These are phyloP conservation scores for Ochromonas danica DNA, from an alignment of 108 stramenopile species.

Conservation along the genomic window DNA sequence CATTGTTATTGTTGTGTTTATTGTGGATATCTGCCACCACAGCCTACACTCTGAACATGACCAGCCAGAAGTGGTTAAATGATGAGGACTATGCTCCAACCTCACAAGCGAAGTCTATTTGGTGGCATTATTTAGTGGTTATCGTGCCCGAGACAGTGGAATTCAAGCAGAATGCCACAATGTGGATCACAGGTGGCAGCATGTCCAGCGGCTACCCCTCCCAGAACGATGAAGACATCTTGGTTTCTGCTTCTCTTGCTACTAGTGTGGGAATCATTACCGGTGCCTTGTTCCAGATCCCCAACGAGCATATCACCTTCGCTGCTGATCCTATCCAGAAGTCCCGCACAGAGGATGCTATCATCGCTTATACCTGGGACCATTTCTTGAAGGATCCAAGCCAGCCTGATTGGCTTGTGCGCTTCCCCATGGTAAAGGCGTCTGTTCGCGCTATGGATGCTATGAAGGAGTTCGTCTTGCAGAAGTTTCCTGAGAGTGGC, in stretches of 20 bases:
- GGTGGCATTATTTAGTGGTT: slow-evolving; percentile 44
- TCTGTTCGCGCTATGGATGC: slow-evolving; percentile 46
- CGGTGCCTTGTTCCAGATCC: slow-evolving; percentile 46
- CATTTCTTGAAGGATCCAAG: slow-evolving; percentile 34
- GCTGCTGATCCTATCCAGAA: slow-evolving; percentile 40
- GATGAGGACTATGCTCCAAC: slow-evolving; percentile 4
- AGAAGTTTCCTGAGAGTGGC: not conserved
- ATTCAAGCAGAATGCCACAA: slow-evolving; percentile 25
- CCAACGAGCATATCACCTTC: slow-evolving; percentile 47
- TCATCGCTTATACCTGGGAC: slow-evolving; percentile 47
- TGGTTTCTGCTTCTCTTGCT: slow-evolving; percentile 30
- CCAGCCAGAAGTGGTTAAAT: slow-evolving; percentile 40
- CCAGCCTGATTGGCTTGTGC: slow-evolving; percentile 42
- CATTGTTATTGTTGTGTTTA: not conserved
- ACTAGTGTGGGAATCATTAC: slow-evolving; percentile 35
- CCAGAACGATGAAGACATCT: slow-evolving; percentile 38
- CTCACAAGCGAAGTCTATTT: slow-evolving; percentile 24
- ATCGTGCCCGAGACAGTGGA: slow-evolving; percentile 43
- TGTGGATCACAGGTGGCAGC: slow-evolving; percentile 43
- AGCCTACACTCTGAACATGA: slow-evolving; percentile 44
- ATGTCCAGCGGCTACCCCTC: slow-evolving; percentile 25
- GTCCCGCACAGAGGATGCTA: slow-evolving; percentile 44
- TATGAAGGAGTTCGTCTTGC: slow-evolving; percentile 7
- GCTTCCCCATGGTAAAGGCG: slow-evolving; percentile 45
- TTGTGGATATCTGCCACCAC: not conserved